Percentiles rank a stretch among this genome's conserved stretches.
These are phyloP conservation scores for Pichia sp. DNA, from an alignment of 1,139 yeast species.

Conservation along the genomic window DNA sequence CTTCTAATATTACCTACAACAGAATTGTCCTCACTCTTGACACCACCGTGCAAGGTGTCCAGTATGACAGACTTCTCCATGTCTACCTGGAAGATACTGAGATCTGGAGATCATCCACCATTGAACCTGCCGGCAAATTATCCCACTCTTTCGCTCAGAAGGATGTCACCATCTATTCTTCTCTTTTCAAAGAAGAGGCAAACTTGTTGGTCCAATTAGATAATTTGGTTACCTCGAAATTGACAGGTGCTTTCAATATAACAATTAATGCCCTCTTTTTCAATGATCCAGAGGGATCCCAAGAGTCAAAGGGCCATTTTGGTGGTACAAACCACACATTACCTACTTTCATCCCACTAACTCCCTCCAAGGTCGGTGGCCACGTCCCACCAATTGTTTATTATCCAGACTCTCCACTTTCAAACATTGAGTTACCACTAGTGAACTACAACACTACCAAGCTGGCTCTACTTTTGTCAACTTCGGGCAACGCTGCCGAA, in stretches of 20 bases:
- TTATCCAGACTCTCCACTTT: conserved; percentile 40
- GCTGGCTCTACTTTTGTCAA: conserved; percentile 54
- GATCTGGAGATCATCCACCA: conserved; percentile 82
- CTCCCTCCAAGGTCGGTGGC: conserved; percentile 27
- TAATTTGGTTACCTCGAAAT: conserved; percentile 53
- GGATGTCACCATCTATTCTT: conserved; percentile 59
- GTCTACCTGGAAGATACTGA: conserved; percentile 62
- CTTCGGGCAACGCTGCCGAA: conserved; percentile 74
- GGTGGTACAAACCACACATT: conserved; percentile 19
- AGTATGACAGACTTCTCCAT: conserved; percentile 74
- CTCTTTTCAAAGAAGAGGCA: conserved; percentile 44
- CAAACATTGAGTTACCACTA: conserved; percentile 37
- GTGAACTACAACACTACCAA: conserved; percentile 51
- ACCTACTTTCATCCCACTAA: conserved; percentile 36
- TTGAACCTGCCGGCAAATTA: conserved; percentile 57
- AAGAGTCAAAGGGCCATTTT: background rate
- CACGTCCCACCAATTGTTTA: conserved; percentile 41
- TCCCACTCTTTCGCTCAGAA: conserved; percentile 50
- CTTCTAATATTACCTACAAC: conserved; percentile 42
- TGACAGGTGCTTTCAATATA: conserved; percentile 61
- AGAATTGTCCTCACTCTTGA: conserved; percentile 58
- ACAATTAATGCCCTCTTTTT: conserved; percentile 52
- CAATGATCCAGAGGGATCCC: conserved; percentile 26
- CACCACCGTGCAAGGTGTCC: conserved; percentile 61
- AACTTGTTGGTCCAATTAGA: conserved; percentile 57